Percentiles rank a stretch among this genome's conserved stretches.
These are phyloP conservation scores for Phialophora macrospora DNA, from an alignment of 2,329 filamentous ascomycete genomes.

Conservation along the genomic window DNA sequence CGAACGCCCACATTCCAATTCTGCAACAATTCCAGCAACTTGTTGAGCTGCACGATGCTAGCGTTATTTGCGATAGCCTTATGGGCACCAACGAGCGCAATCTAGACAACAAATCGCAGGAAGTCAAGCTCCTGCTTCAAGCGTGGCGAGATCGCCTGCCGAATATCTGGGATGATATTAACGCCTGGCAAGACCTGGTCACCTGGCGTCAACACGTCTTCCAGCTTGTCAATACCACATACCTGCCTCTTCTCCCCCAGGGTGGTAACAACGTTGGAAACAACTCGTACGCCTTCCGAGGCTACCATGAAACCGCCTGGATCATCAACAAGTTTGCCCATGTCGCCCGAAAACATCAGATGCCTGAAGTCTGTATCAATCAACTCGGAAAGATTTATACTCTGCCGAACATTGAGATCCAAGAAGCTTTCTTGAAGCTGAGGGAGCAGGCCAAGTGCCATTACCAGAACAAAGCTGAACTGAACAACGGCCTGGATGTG, in stretches of 20 bases:
- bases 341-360: conserved; percentile 93
- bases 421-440: conserved; percentile 96
- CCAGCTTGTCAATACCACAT: conserved; percentile 92
- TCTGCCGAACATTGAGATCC: conserved; percentile 98
- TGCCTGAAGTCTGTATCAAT: conserved; percentile 95
- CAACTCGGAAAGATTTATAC: conserved; percentile 98
- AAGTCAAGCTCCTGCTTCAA: conserved; percentile 89
- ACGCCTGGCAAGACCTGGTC: conserved; percentile 98
- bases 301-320: conserved; percentile 98
- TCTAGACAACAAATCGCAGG: conserved; percentile 90
- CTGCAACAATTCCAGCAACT: conserved; percentile 98
- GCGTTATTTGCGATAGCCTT: conserved; percentile 91
- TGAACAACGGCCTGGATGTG: conserved; percentile 91
- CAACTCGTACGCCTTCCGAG: conserved; percentile 93
- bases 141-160: conserved; percentile 95
- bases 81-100: conserved; percentile 82
- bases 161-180: conserved; percentile 99
- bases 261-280: conserved; percentile 77
- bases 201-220: conserved; percentile 99
- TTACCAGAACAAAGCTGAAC: conserved; percentile 91
- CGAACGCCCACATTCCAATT: conserved; percentile 91
- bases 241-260: conserved; percentile 80
- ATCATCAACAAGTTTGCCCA: conserved; percentile 99
- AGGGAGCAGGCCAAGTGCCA: conserved; percentile 99
- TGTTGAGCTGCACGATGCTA: conserved; percentile 96